Evolutionary conservation across 768 basidiomycete species (phyloP), one percentile per base, ranked within the genome.

Genomic region (Favolaschia claudopus): DNA sequence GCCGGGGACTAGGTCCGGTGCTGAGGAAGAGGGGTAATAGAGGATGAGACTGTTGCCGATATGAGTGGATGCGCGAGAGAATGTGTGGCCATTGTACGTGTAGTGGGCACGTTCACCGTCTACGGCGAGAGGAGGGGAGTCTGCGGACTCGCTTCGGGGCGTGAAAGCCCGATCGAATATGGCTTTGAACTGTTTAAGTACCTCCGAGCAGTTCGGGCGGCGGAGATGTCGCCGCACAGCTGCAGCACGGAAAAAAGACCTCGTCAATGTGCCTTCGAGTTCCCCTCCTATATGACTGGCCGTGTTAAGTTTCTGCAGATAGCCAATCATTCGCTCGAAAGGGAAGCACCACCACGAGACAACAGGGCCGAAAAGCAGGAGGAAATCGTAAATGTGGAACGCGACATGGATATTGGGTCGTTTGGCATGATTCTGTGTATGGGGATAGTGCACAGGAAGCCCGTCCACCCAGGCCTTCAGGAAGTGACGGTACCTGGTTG

Each of bases 281-380:
- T 50, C 48, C 9, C 61, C 31, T 63, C 76, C 72, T 47, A 62
- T 49, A 24, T 71, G 64, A 39, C 70, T 51, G 56, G 76, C 78
- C 3, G 46, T 70, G 9, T 67, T 60, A 13, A 77, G 55, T 2
- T 60, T 58, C 39, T 80, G 74, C 0, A 80, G 50, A 7, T 47
- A 52, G 4, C 79, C 74, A 31, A 79, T 78, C 9, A 77, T 46
- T 0, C 64, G 57, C 54, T 80, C 74, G 51, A 77, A 78, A 1
- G 74, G 73, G 54, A 76, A 79, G 12, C 57, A 65, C 74, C 73
- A 79, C 79, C 77, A 80, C 0, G 69, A 70, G 1, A 58, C 64
- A 0, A 75, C 60, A 6, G 76, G 75, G 0, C 79, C 74, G 56
- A 77, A 78, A 1, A 71, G 58, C 0, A 65, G 12, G 0, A 77